These are phyloP conservation scores for grape (Vitis vinifera) DNA, from an alignment of 164 flowering plant genomes.

Conservation along the genomic window DNA sequence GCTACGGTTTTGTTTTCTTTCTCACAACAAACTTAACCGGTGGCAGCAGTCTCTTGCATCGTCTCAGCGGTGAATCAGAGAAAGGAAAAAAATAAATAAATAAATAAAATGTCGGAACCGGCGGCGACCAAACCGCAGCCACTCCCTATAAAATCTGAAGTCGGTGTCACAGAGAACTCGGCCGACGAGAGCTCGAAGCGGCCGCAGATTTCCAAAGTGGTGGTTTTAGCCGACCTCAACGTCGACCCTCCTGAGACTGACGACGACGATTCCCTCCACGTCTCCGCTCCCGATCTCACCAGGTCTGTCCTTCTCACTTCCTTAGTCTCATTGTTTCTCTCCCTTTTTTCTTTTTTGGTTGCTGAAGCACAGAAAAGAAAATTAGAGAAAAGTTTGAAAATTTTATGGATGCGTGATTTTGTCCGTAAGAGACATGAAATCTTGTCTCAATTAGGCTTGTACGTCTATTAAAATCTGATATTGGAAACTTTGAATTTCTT, in stretches of 20 bases:
- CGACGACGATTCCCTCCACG: slow-evolving; percentile 23
- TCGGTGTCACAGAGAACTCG: slow-evolving; percentile 12
- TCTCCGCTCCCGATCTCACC: slow-evolving; percentile 23
- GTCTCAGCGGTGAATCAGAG: too few species aligned
- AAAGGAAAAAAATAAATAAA: too few species aligned
- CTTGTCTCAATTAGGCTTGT: too few species aligned
- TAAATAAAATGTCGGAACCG: not conserved
- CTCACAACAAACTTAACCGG: too few species aligned
- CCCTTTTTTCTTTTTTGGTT: not conserved
- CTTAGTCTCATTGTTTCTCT: not conserved
- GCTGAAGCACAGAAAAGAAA: not conserved
- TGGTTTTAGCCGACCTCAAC: slow-evolving; percentile 73
- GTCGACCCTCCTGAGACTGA: slow-evolving; percentile 69
- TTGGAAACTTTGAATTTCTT: too few species aligned
- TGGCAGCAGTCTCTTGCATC: too few species aligned
- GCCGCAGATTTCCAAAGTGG: slow-evolving; percentile 27
- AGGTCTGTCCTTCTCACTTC: slow-evolving; percentile 20
- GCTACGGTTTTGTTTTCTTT: too few species aligned
- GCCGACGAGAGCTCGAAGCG: slow-evolving; percentile 14
- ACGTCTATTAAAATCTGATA: too few species aligned
- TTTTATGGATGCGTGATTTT: too few species aligned
- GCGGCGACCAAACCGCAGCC: not conserved
- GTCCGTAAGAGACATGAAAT: too few species aligned
- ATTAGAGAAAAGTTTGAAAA: too few species aligned
- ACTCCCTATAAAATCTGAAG: slow-evolving; percentile 17